Evolutionary conservation across 2,329 filamentous ascomycete genomes (phyloP).

Genomic region (Elsinoe fawcettii): DNA sequence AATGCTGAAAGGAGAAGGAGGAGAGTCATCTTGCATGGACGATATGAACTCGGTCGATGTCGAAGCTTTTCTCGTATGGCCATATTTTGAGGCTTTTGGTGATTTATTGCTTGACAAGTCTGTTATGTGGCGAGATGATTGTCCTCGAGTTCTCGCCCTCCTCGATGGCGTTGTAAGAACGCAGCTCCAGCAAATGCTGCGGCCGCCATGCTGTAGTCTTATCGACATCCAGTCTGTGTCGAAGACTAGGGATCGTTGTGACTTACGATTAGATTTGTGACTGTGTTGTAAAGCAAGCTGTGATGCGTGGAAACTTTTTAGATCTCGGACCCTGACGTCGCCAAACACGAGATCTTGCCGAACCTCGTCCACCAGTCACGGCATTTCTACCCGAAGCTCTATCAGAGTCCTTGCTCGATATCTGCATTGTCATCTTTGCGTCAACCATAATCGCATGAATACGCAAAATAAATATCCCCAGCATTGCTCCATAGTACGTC

Average conservation of each 20-base stretch:
- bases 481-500: no score
- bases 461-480: no score
- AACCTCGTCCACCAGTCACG: neutral
- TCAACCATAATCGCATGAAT: no score
- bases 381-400: neutral
- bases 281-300: neutral
- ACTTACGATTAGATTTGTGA: neutral
- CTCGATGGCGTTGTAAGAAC: neutral
- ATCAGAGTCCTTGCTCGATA: neutral
- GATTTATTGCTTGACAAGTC: neutral
- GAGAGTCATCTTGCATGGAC: neutral
- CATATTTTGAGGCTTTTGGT: neutral
- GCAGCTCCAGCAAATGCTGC: constrained; percentile 1
- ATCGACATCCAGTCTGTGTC: neutral
- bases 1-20: neutral
- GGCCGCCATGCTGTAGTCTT: neutral
- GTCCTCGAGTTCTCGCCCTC: neutral
- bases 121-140: neutral
- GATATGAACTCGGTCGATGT: neutral
- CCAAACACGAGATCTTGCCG: neutral
- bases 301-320: neutral
- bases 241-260: neutral
- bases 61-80: neutral
- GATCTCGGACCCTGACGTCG: neutral
- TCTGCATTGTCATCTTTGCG: no score